Base-by-base conservation (phyloP, 2,329 filamentous ascomycete species). In the Lecanicillium sp. region DNA sequence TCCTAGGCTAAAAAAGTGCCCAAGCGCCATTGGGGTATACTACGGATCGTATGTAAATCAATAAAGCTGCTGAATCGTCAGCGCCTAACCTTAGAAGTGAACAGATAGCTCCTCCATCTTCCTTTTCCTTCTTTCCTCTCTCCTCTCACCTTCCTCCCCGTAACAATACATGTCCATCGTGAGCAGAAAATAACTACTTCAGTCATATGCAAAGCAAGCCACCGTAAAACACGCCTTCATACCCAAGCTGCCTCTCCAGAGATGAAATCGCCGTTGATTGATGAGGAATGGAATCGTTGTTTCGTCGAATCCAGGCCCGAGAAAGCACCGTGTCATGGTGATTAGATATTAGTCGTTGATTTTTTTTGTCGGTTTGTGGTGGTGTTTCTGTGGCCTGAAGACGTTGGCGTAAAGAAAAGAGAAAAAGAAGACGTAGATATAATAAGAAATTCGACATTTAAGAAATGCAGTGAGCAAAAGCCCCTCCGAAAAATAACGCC, bases 401-500 rank as follows among this genome's bases (percentile, higher is more conserved):
- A 21, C 30, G 41, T 33, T 19, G 36, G 33, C 48, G 24, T 46
- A 32, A 38, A 37, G 26, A 39, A 20, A 44, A 39, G 20, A 33
- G 43, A 36, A 47, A 40, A 51, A 32, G 40, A 50, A 40, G 48
- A 49, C n/a, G n/a, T n/a, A 38, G 49, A 50, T 33, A 53, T 51
- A 43, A 52, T 36, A 43, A 50, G 49, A 49, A 27, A 48, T 33
- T 44, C 30, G 39, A 39, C 47, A 42, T 49, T 48, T 51, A 49
- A 48, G 35, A 41, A 50, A 50, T 29, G 45, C 45, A 56, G 54
- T 51, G 53, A 56, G 41, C 49, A 47, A 26, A 45, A 51, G 48
- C 49, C 50, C 40, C 44, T 48, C 54, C 52, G 49, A 52, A 33
- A 58, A 48, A 29, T 41, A 48, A 59, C 58, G 55, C 58, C 58